A percentile compares a stretch with the other conserved stretches of the same genome.
Evolutionary conservation across 495 filamentous ascomycete species (phyloP).

Genomic region (Bathelium albidoporum): DNA sequence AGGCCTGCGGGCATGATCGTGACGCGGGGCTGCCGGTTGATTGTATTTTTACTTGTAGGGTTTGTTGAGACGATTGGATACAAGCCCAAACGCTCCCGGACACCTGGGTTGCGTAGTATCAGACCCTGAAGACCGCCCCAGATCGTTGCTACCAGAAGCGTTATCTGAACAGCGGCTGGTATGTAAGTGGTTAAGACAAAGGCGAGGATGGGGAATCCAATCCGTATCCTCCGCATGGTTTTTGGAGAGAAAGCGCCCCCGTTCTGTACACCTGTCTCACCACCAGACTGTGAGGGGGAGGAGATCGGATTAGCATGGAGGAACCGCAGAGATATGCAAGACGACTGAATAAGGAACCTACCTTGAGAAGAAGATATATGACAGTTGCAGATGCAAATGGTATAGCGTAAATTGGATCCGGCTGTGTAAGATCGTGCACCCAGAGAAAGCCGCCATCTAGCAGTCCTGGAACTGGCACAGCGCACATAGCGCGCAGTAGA

Average conservation of each 20-base stretch:
- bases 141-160: neutral
- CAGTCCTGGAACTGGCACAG: conserved; percentile 69
- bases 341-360: neutral
- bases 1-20: neutral
- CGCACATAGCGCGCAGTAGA: conserved; percentile 60
- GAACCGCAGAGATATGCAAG: neutral
- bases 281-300: neutral
- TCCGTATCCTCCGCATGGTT: neutral
- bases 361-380: neutral
- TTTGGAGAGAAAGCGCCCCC: neutral
- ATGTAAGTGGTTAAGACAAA: neutral
- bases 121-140: neutral
- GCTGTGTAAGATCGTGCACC: conserved; percentile 67
- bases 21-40: neutral
- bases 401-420: conserved; percentile 69
- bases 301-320: neutral
- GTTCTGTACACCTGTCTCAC: neutral
- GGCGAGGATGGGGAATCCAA: neutral
- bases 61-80: neutral
- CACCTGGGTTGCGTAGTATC: neutral
- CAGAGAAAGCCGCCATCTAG: conserved; percentile 59
- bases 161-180: neutral
- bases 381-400: conserved; percentile 34
- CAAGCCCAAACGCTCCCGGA: neutral
- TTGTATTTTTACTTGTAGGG: neutral